Base-by-base conservation (phyloP, 257 asterid species). In the Salvia splendens region DNA sequence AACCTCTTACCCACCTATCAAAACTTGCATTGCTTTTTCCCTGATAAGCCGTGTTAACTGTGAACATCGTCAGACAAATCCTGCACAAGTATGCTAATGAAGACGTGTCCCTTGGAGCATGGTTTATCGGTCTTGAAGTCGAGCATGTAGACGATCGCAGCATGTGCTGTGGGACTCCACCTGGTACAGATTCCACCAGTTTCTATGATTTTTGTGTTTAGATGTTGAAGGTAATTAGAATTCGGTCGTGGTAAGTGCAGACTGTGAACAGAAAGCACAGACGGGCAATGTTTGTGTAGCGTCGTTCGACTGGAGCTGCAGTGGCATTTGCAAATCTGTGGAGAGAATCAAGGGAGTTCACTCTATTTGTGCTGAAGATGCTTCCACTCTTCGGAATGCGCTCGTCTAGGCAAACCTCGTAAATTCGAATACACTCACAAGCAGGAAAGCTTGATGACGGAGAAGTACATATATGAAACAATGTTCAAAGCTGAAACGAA, bases 51-150 rank as follows among this genome's bases (percentile, higher is more conserved):
- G 1, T 3, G 11, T 5, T 53, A 5, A 11, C 12, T 48, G 28
- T 60, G 64, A 36, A 73, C 73, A 38, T 69, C 30, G 30, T 24
- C 84, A 85, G 92, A 70, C 73, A 49, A 8, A 80, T 83, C 73
- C 75, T 85, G 41, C 91, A 85, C 75, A 83, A 80, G 58, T 85
- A 72, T 70, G 92, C 88, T 40, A 85, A 85, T 11, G 91, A 85
- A 78, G 91, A 85, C 28, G 88, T 85, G 14, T 76, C 88, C 1
- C 82, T 85, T 12, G 91, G 91, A 8, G 75, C 88, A 0, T 85
- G 91, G 86, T 64, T 85, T 36, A 83, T 83, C 16, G 91, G 91
- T 17, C 91, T 85, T 24, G 86, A 85, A 12, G 84, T 83, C 10
- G 85, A 78, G 72, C 88, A 85, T 43, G 53, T 85, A 38, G 75